These are phyloP conservation scores for Aspergillus indologenus DNA, from an alignment of 495 filamentous ascomycete genomes.

Conservation along the genomic window DNA sequence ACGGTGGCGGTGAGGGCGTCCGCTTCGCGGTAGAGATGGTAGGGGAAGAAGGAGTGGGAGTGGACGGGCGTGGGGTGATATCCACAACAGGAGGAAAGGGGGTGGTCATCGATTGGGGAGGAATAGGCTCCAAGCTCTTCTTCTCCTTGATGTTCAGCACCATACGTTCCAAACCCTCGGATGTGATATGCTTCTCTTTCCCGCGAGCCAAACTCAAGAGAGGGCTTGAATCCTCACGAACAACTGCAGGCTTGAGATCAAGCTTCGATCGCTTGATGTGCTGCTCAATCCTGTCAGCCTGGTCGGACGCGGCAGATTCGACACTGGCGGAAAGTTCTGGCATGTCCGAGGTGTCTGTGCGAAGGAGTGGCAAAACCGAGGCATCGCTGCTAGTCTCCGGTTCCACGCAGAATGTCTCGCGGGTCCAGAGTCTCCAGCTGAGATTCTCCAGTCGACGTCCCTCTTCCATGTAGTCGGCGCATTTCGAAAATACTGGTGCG, in stretches of 20 bases:
- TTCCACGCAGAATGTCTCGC: conserved; percentile 94
- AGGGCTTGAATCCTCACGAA: conserved; percentile 44
- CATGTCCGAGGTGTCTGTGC: conserved; percentile 54
- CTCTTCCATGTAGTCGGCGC: conserved; percentile 90
- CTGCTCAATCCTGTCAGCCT: conserved; percentile 67
- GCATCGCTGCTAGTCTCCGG: conserved; percentile 50
- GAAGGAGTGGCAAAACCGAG: conserved; percentile 42
- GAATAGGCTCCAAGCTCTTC: conserved; percentile 61
- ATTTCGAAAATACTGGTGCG: conserved; percentile 82
- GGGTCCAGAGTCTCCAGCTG: conserved; percentile 93
- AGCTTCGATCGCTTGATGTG: conserved; percentile 52
- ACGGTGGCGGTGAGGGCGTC: conserved; percentile 13
- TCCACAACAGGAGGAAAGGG: conserved; percentile 54
- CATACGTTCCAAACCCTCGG: conserved; percentile 83
- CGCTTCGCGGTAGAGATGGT: conserved; percentile 30
- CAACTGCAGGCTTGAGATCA: conserved; percentile 42
- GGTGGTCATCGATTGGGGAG: conserved; percentile 33
- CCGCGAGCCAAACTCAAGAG: conserved; percentile 57
- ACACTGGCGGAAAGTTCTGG: conserved; percentile 90
- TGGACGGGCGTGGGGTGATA: conserved; percentile 46
- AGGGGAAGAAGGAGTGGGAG: conserved; percentile 42
- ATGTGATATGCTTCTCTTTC: conserved; percentile 86
- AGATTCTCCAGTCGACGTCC: conserved; percentile 91
- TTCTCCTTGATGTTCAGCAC: conserved; percentile 80
- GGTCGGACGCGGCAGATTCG: conserved; percentile 74